Evolutionary conservation across 306 rosid genomes (phyloP).

Genomic region (Cucumis hystrix): DNA sequence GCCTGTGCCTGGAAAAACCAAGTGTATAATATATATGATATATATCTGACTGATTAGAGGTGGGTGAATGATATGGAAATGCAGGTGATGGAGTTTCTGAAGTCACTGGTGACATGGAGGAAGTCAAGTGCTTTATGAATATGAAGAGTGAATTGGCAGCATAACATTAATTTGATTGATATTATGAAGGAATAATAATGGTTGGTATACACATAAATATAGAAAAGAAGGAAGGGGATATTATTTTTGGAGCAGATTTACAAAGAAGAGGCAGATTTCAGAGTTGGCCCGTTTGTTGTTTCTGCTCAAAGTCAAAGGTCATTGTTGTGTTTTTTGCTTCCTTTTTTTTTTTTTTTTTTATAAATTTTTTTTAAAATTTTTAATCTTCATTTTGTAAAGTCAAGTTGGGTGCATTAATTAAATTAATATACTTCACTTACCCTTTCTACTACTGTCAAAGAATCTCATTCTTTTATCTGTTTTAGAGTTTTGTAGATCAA

Average conservation of each 20-base stretch:
- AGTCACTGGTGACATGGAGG: constrained; percentile 63
- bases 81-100: constrained; percentile 92
- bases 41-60: not conserved
- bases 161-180: constrained; percentile 5
- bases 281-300: constrained; percentile 8
- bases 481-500: not conserved
- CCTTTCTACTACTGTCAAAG: not conserved
- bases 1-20: no score
- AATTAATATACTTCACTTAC: not conserved
- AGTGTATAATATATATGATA: no score
- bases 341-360: no score
- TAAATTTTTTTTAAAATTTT: no score
- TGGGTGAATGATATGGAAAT: not conserved
- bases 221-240: not conserved
- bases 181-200: constrained; percentile 1
- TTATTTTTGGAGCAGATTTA: constrained; percentile 5
- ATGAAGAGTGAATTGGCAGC: no score
- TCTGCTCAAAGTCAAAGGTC: not conserved
- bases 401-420: constrained; percentile 1
- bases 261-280: not conserved
- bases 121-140: constrained; percentile 36
- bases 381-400: not conserved
- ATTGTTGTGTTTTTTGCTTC: not conserved
- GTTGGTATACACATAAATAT: not conserved
- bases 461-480: not conserved